Evolutionary conservation across 2,329 filamentous ascomycete genomes (phyloP).

Genomic region (Ceratocystis harringtonii): DNA sequence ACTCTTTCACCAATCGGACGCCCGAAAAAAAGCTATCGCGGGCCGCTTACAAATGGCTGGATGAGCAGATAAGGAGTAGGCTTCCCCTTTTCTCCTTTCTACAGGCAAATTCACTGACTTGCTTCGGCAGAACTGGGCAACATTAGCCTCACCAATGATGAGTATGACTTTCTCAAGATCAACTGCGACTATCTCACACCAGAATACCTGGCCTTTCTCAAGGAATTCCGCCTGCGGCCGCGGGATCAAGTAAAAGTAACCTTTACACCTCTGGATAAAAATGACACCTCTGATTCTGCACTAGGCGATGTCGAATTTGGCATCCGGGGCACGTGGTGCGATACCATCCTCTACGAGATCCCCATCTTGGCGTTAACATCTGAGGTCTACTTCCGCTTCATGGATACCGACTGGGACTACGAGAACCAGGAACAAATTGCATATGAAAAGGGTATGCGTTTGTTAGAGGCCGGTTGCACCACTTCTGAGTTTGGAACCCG

Average conservation of each 20-base stretch:
- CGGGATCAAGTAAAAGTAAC: constrained; percentile 60
- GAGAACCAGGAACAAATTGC: constrained; percentile 75
- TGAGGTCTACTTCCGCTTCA: constrained; percentile 95
- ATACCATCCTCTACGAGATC: constrained; percentile 96
- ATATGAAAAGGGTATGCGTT: constrained; percentile 59
- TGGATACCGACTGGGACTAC: constrained; percentile 85
- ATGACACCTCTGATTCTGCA: constrained; percentile 49
- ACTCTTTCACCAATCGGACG: constrained; percentile 89
- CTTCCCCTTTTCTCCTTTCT: constrained; percentile 16
- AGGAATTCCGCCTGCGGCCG: constrained; percentile 66
- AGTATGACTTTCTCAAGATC: constrained; percentile 61
- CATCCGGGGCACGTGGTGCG: constrained; percentile 73
- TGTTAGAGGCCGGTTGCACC: constrained; percentile 70
- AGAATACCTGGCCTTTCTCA: constrained; percentile 67
- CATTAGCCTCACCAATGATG: constrained; percentile 62
- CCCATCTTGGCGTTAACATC: constrained; percentile 82
- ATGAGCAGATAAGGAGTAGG: constrained; percentile 65
- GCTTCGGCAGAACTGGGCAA: constrained; percentile 56
- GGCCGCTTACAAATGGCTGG: constrained; percentile 70
- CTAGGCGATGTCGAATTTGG: constrained; percentile 62
- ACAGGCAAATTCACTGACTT: constrained; percentile 9
- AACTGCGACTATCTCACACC: constrained; percentile 68
- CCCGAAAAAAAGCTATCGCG: constrained; percentile 82
- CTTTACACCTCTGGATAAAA: constrained; percentile 41
- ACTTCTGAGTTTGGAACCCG: constrained; percentile 92